phyloP scores from a whole-genome alignment of 2,329 filamentous ascomycete species.

The Calonectria multiphialidica region DNA sequence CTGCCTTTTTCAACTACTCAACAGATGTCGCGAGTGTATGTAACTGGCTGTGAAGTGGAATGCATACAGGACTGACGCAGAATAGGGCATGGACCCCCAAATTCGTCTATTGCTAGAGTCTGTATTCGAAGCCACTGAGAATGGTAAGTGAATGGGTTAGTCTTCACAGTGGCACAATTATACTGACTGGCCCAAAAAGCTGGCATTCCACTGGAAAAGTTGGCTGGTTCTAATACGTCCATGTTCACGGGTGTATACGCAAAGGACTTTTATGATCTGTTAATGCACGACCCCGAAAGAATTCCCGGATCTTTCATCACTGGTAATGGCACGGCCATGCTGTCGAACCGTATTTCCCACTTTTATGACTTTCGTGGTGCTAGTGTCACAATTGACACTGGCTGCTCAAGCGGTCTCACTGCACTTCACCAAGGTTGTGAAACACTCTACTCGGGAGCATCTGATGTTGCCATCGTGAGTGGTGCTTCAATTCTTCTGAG shows the following conservation, averaged over 20 bases:
- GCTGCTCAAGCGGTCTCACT: conserved; percentile 5
- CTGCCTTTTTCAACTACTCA: conserved; percentile 20
- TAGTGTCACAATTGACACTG: conserved; percentile 18
- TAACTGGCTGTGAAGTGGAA: background rate
- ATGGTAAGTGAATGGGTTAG: background rate
- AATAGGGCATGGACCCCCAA: conserved; percentile 24
- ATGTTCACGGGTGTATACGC: conserved; percentile 20
- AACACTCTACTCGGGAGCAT: conserved; percentile 17
- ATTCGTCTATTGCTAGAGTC: conserved; percentile 18
- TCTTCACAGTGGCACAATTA: background rate
- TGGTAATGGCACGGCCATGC: conserved; percentile 21
- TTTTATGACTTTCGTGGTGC: conserved; percentile 18
- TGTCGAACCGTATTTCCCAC: conserved; percentile 25
- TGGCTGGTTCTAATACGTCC: conserved; percentile 17
- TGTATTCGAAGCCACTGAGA: conserved; percentile 22
- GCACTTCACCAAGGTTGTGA: conserved; percentile 7
- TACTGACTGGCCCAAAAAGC: background rate
- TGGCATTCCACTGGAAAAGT: background rate
- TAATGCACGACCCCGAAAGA: background rate
- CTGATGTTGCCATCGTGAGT: conserved; percentile 18
- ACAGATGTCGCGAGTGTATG: conserved; percentile 12
- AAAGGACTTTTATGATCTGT: background rate
- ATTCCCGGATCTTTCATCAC: conserved; percentile 4
- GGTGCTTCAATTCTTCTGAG: conserved; percentile 26
- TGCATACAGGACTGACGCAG: background rate